Conservation (phyloP, 2,329 filamentous ascomycete genomes). For the Phialophora verrucosa region DNA sequence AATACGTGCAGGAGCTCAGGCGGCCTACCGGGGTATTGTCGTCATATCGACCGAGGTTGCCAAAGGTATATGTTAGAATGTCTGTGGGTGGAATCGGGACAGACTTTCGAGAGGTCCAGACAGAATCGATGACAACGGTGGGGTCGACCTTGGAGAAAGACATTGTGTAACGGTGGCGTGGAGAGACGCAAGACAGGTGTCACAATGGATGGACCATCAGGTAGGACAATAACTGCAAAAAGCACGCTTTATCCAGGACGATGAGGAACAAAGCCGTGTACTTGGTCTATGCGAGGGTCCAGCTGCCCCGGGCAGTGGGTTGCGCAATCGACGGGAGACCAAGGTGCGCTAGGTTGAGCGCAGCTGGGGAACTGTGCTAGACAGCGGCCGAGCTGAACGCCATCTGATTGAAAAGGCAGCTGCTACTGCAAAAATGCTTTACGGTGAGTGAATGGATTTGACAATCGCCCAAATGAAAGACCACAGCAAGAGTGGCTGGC, state of each 20-base stretch:
- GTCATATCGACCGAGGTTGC: constrained; percentile 45
- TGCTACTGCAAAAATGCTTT: neutral
- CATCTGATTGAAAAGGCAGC: neutral
- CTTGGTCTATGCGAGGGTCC: neutral
- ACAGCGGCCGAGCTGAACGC: neutral
- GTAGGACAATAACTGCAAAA: constrained; percentile 25
- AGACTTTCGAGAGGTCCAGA: constrained; percentile 26
- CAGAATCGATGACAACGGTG: constrained; percentile 8
- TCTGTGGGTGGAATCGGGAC: constrained; percentile 40
- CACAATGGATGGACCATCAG: constrained; percentile 23
- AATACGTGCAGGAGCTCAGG: constrained; percentile 12
- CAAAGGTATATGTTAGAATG: constrained; percentile 51
- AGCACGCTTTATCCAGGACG: constrained; percentile 17
- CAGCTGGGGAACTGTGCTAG: neutral
- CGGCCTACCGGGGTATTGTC: constrained; percentile 43
- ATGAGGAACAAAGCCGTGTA: constrained; percentile 10
- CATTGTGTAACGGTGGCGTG: constrained; percentile 36
- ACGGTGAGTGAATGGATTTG: neutral
- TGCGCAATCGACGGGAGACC: neutral
- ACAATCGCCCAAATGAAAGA: neutral
- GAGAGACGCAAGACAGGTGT: constrained; percentile 28
- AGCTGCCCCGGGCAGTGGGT: neutral
- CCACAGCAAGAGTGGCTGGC: neutral
- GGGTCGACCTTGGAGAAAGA: constrained; percentile 22
- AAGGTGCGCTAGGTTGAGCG: neutral